Conservation (phyloP, 345 rosid genomes). For the Euphorbia pulcherrima region DNA sequence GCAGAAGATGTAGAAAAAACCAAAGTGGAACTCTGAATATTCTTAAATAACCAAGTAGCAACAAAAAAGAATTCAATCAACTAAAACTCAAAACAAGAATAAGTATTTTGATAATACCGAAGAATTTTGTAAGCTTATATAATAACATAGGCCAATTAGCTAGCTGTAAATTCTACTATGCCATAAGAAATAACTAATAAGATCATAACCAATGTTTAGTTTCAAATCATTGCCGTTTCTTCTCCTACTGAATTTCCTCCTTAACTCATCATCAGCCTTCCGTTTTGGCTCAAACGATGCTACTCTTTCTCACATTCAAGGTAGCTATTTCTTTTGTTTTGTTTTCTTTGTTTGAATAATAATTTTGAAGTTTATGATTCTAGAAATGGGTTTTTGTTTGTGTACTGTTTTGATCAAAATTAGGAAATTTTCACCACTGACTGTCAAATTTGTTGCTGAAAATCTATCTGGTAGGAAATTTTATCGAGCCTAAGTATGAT, state of each 20-base stretch:
- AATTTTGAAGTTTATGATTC: neutral
- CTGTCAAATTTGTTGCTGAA: neutral
- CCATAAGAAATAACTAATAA: neutral
- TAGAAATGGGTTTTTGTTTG: neutral
- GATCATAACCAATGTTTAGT: neutral
- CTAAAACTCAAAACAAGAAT: neutral
- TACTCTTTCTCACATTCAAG: neutral
- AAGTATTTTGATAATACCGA: conserved; percentile 7
- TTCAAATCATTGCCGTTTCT: conserved; percentile 10
- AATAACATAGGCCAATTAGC: neutral
- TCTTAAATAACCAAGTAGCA: neutral
- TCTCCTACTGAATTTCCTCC: neutral
- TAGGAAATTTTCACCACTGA: neutral
- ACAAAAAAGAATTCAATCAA: neutral
- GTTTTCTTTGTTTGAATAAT: no score
- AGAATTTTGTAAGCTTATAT: neutral
- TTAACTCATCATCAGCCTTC: neutral
- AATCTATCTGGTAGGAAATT: neutral
- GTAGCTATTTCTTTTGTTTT: neutral
- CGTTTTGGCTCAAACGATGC: neutral
- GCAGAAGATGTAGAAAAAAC: neutral
- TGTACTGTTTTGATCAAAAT: neutral
- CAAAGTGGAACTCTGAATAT: neutral
- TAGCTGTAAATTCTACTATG: neutral
- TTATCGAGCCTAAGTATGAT: neutral